These are phyloP conservation scores for Draba incana DNA, from an alignment of 345 rosid species.

Conservation along the genomic window DNA sequence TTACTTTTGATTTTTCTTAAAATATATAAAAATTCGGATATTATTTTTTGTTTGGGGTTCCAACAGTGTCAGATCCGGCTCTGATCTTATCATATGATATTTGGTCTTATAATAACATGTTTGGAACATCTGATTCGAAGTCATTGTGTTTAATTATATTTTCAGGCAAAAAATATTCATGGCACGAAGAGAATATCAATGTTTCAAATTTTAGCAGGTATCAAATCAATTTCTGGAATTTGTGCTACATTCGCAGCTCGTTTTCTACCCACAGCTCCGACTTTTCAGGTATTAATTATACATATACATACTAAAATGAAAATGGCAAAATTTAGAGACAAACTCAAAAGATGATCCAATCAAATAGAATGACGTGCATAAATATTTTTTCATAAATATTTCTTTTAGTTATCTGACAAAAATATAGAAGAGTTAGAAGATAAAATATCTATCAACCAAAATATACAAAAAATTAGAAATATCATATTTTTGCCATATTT, in stretches of 20 bases:
- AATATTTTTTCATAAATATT: background rate
- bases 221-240: constrained; percentile 50
- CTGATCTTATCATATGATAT: background rate
- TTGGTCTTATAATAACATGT: background rate
- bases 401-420: background rate
- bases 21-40: no score
- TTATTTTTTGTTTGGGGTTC: no score
- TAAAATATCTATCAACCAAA: background rate
- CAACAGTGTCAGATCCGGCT: no score
- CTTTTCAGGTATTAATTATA: constrained; percentile 56
- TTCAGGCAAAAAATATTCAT: constrained; percentile 67
- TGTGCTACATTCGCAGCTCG: constrained; percentile 70
- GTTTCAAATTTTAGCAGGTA: constrained; percentile 66
- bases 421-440: background rate
- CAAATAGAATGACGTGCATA: background rate
- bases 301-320: background rate
- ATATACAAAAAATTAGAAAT: no score
- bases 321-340: background rate
- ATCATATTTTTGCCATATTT: no score
- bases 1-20: no score
- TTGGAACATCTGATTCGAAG: background rate
- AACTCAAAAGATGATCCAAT: background rate
- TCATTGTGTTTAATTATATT: background rate
- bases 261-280: constrained; percentile 54
- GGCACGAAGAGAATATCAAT: constrained; percentile 54